A percentile compares a stretch with the other conserved stretches of the same genome.
Evolutionary conservation across 2,329 filamentous ascomycete species (phyloP).

Genomic region (Lasiodiplodia hormozganensis): DNA sequence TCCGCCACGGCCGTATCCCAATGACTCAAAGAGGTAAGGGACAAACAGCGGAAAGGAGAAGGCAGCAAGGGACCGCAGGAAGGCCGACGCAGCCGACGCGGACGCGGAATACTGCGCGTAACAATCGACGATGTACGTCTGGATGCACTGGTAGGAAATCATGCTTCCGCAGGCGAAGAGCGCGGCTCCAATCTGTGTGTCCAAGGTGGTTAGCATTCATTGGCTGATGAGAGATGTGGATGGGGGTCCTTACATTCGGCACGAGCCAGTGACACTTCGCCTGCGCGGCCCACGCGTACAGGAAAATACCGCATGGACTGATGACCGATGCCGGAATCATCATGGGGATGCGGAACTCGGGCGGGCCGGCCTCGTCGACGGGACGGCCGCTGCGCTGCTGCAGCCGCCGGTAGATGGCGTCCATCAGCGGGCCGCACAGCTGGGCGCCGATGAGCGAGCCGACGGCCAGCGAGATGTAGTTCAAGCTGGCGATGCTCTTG

Average conservation of each 20-base stretch:
- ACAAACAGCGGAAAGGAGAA: slow-evolving; percentile 56
- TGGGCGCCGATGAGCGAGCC: slow-evolving; percentile 63
- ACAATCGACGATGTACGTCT: slow-evolving; percentile 62
- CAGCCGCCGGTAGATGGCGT: slow-evolving; percentile 57
- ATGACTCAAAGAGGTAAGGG: slow-evolving; percentile 50
- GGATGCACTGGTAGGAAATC: slow-evolving; percentile 54
- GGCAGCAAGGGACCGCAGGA: slow-evolving; percentile 55
- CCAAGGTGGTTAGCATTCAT: not conserved
- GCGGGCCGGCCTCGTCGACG: slow-evolving; percentile 41
- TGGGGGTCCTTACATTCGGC: slow-evolving; percentile 47
- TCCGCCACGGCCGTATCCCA: slow-evolving; percentile 59
- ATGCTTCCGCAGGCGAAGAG: slow-evolving; percentile 59
- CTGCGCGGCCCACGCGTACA: slow-evolving; percentile 65
- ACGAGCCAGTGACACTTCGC: slow-evolving; percentile 59
- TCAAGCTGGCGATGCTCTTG: slow-evolving; percentile 65
- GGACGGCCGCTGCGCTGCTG: slow-evolving; percentile 51
- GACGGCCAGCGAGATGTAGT: slow-evolving; percentile 68
- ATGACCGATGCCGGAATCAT: slow-evolving; percentile 61
- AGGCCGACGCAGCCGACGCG: slow-evolving; percentile 57
- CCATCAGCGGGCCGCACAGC: slow-evolving; percentile 56
- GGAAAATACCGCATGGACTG: slow-evolving; percentile 60
- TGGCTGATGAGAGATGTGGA: not conserved
- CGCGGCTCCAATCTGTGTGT: slow-evolving; percentile 52
- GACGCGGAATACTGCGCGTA: slow-evolving; percentile 59
- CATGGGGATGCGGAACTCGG: slow-evolving; percentile 58